phyloP scores from a whole-genome alignment of 2,329 filamentous ascomycete species.

The Fusarium floridanum region DNA sequence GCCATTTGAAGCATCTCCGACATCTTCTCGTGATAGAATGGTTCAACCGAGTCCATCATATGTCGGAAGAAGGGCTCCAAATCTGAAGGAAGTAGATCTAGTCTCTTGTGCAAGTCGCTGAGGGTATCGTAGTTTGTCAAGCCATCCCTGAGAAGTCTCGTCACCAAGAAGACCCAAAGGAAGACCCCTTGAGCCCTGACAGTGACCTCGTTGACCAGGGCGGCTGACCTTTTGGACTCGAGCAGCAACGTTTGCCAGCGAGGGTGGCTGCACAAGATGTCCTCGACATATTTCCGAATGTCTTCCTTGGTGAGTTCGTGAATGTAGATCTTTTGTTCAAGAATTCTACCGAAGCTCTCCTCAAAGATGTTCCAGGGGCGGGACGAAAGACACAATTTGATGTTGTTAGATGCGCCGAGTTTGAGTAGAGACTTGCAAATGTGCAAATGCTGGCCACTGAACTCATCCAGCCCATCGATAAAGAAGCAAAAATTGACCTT shows the following conservation, averaged over 20 bases:
- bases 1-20: neutral
- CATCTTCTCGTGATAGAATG: neutral
- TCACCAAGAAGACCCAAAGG: neutral
- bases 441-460: neutral
- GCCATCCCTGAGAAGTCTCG: neutral
- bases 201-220: neutral
- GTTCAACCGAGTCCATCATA: neutral
- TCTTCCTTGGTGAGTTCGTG: neutral
- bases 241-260: neutral
- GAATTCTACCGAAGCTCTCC: neutral
- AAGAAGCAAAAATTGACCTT: neutral
- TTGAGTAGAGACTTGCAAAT: neutral
- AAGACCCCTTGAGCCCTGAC: neutral
- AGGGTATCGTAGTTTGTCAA: neutral
- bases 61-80: neutral
- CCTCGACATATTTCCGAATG: neutral
- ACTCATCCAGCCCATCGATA: neutral
- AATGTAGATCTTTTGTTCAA: neutral
- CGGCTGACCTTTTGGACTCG: neutral
- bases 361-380: neutral
- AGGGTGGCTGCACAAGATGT: neutral
- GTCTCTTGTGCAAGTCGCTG: neutral
- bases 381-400: neutral
- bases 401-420: neutral
- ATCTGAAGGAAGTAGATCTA: neutral